These are phyloP conservation scores for Tuber umbilicatum DNA, from an alignment of 495 filamentous ascomycete species.

Conservation along the genomic window DNA sequence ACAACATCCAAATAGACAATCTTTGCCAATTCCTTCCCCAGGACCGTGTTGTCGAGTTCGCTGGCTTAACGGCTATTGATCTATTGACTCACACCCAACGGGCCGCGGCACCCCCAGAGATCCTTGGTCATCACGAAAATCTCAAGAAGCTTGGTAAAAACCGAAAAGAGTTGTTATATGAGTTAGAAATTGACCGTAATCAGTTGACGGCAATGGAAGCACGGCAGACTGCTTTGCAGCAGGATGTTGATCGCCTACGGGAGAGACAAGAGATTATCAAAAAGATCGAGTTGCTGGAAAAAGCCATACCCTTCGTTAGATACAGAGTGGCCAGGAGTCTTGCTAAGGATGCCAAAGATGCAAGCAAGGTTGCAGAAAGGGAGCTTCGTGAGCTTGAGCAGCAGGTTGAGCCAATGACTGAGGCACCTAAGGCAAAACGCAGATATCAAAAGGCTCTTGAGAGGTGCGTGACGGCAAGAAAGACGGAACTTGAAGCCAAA, in stretches of 20 bases:
- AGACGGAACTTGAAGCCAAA: slow-evolving; percentile 49
- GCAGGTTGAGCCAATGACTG: slow-evolving; percentile 60
- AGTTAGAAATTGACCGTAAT: slow-evolving; percentile 56
- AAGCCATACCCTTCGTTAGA: slow-evolving; percentile 56
- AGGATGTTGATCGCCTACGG: slow-evolving; percentile 74
- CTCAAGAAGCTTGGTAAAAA: slow-evolving; percentile 63
- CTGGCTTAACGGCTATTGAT: slow-evolving; percentile 75
- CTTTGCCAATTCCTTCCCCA: slow-evolving; percentile 96
- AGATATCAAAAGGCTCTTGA: slow-evolving; percentile 48
- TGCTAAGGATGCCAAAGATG: slow-evolving; percentile 44
- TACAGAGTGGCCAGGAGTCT: slow-evolving; percentile 49
- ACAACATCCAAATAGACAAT: slow-evolving; percentile 93
- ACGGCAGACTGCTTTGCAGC: slow-evolving; percentile 69
- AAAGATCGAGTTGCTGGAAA: slow-evolving; percentile 61
- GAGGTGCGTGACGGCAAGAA: slow-evolving; percentile 37
- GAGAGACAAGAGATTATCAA: slow-evolving; percentile 64
- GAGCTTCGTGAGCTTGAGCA: slow-evolving; percentile 54
- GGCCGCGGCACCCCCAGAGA: slow-evolving; percentile 73
- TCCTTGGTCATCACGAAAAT: slow-evolving; percentile 69
- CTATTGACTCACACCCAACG: slow-evolving; percentile 76
- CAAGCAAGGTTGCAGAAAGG: slow-evolving; percentile 46
- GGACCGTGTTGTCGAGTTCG: slow-evolving; percentile 92
- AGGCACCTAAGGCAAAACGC: slow-evolving; percentile 60
- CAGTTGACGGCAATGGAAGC: slow-evolving; percentile 58
- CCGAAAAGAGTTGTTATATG: slow-evolving; percentile 59